These are phyloP conservation scores for Debaryomyces sp. DNA, from an alignment of 1,139 yeast species.

Conservation along the genomic window DNA sequence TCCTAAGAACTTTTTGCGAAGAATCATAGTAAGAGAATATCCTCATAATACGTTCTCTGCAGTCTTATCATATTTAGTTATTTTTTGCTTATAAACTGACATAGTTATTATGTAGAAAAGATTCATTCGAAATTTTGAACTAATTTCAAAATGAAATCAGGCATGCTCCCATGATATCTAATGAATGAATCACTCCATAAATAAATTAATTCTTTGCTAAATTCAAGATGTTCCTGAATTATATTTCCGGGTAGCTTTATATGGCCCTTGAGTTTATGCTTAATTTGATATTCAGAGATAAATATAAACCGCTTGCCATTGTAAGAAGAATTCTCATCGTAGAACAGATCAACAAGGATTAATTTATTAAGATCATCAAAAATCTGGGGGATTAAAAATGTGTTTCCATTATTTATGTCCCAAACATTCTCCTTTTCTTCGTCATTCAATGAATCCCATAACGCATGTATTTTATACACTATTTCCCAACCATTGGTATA, in stretches of 20 bases:
- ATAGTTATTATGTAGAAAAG: not conserved
- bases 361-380: conserved; percentile 17
- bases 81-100: not conserved
- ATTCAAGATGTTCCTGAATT: conserved; percentile 14
- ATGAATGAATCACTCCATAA: conserved; percentile 25
- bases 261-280: conserved; percentile 21
- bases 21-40: not conserved
- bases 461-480: conserved; percentile 17
- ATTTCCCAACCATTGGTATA: conserved; percentile 28
- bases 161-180: conserved; percentile 16
- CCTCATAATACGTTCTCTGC: not conserved
- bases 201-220: conserved; percentile 21
- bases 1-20: not conserved
- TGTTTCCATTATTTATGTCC: conserved; percentile 19
- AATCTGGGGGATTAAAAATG: conserved; percentile 26
- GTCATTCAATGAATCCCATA: conserved; percentile 14
- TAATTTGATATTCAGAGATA: conserved; percentile 18
- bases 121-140: conserved; percentile 6
- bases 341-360: conserved; percentile 21
- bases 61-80: not conserved
- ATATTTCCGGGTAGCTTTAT: conserved; percentile 18
- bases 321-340: conserved; percentile 20
- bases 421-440: conserved; percentile 19
- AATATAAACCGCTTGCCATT: conserved; percentile 14
- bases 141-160: conserved; percentile 10